A percentile compares a stretch with the other conserved stretches of the same genome.
Evolutionary conservation across 176 grass and related monocot genomes (phyloP).

Genomic region (Leersia perrieri): DNA sequence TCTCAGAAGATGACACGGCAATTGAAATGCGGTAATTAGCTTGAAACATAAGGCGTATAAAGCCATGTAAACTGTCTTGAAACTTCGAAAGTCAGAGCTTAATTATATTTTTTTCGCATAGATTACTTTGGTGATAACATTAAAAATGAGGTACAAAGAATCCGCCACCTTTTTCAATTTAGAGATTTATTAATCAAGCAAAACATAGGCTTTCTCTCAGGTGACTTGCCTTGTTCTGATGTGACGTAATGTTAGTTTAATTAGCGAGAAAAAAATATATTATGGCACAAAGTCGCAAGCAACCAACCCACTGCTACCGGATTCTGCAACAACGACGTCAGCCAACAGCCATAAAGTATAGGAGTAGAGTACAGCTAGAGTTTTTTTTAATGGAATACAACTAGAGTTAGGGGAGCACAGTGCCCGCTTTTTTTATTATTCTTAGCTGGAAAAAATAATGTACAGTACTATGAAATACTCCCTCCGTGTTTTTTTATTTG

Average conservation of each 20-base stretch:
- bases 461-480: too few species aligned
- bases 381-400: too few species aligned
- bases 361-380: too few species aligned
- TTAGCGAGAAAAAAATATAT: background rate
- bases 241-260: constrained; percentile 12
- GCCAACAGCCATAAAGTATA: background rate
- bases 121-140: background rate
- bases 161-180: background rate
- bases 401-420: background rate
- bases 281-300: background rate
- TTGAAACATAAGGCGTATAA: background rate
- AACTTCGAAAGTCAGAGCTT: background rate
- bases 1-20: background rate
- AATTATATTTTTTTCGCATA: background rate
- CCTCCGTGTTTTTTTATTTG: too few species aligned
- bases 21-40: background rate
- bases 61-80: background rate
- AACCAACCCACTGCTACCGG: background rate
- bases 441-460: background rate
- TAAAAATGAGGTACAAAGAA: background rate
- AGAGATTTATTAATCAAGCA: background rate
- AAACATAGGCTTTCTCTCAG: constrained; percentile 19
- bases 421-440: background rate
- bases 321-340: background rate
- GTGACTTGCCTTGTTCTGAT: constrained; percentile 16